phyloP scores from a whole-genome alignment of 345 rosid genomes.

The Murraya paniculata region DNA sequence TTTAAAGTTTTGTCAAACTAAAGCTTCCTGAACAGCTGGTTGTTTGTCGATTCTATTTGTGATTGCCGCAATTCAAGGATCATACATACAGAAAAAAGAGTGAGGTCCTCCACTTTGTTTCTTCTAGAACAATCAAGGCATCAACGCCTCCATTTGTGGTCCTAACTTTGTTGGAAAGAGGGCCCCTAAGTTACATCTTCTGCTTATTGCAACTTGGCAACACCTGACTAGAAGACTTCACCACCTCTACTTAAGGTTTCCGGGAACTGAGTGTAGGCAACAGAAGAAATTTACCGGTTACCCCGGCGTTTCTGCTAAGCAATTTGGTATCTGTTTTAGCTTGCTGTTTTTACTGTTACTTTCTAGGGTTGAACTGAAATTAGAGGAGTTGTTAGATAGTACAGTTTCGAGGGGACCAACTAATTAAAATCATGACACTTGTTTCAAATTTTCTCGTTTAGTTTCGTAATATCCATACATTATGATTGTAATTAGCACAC shows the following conservation, averaged over 20 bases:
- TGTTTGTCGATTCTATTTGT: not conserved
- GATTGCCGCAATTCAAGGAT: conserved; percentile 1
- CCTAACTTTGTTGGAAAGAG: not conserved
- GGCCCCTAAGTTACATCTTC: too few species aligned
- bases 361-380: not conserved
- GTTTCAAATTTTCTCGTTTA: too few species aligned
- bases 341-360: too few species aligned
- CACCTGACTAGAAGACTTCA: too few species aligned
- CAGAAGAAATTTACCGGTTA: not conserved
- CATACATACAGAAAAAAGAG: not conserved
- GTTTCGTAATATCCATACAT: not conserved
- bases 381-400: not conserved
- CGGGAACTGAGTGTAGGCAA: not conserved
- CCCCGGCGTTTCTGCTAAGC: not conserved
- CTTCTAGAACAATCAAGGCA: conserved; percentile 7
- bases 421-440: too few species aligned
- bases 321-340: not conserved
- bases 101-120: not conserved
- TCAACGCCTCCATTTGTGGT: not conserved
- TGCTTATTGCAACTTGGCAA: too few species aligned
- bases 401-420: not conserved
- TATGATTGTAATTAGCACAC: not conserved
- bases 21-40: not conserved
- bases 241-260: not conserved
- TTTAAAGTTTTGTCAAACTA: not conserved